These are phyloP conservation scores for Chlorella ohadii DNA, from an alignment of 139 green algal species.

Conservation along the genomic window DNA sequence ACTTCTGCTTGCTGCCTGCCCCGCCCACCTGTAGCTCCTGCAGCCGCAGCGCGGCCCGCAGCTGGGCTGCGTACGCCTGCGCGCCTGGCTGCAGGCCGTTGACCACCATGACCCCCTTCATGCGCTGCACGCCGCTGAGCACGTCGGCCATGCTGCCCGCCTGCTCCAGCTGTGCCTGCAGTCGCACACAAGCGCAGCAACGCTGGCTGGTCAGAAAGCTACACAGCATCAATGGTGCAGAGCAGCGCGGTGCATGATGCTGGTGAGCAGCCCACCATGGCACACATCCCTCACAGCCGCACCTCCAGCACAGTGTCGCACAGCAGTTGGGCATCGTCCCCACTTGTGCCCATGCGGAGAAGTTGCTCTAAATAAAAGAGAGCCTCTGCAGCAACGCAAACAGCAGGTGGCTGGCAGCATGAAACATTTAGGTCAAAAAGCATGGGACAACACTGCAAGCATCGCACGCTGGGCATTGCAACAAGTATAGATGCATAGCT, in stretches of 20 bases:
- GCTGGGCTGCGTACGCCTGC: not conserved
- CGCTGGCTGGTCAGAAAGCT: not conserved
- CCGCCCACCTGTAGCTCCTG: not conserved
- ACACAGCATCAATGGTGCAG: not conserved
- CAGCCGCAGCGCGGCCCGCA: slow-evolving; percentile 17
- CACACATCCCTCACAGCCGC: not conserved
- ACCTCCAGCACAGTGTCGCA: slow-evolving; percentile 13
- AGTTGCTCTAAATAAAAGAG: not conserved
- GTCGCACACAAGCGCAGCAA: not conserved
- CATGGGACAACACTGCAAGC: too few relatives aligned
- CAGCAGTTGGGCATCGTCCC: not conserved
- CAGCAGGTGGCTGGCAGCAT: too few relatives aligned
- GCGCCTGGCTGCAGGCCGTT: not conserved
- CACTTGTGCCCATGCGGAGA: not conserved
- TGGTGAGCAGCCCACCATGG: too few relatives aligned
- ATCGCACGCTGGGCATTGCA: too few relatives aligned
- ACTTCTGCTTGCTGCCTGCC: too few relatives aligned
- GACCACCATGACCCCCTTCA: not conserved
- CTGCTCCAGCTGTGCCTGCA: not conserved
- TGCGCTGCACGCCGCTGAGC: not conserved
- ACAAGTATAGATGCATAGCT: not conserved
- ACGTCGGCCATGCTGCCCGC: not conserved
- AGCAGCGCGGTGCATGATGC: too few relatives aligned
- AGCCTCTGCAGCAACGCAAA: not conserved
- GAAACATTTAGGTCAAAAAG: too few relatives aligned